Base-by-base conservation (phyloP, 2,329 filamentous ascomycete species). In the Penicillium rolfsii region DNA sequence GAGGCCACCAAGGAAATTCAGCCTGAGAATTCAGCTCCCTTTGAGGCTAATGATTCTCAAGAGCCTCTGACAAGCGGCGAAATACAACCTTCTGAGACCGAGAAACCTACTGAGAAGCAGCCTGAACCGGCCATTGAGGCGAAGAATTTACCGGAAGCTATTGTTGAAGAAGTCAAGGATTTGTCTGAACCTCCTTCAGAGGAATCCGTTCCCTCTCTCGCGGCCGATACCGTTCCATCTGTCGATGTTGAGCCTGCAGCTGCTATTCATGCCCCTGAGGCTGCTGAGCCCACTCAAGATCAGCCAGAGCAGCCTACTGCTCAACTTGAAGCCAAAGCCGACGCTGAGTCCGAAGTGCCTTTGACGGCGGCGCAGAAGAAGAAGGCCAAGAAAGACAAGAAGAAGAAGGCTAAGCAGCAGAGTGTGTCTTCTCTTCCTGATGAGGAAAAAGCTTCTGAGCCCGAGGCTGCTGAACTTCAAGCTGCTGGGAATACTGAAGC, bases 381-480 rank as follows among this genome's bases (percentile, higher is more conserved):
- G 59, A 79, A 76, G 61, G 70, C 69, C 16, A 79, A 79, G 69
- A 81, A 80, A 61, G 70, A 67, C 38, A 67, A 68, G 52, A 68
- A 69, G 40, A 67, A 66, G 61, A 69, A 68, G 61, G 56, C 57
- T 26, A 67, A 66, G 49, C 60, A 63, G 41, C 50, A 69, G 41
- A 63, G 59, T 54, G 38, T 63, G 33, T 56, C 59, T 50, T 64
- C 61, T 12, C 19, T 62, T 36, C 30, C 48, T 22, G 62, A 67
- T 3, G 59, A 64, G 5, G 57, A 69, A 5, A 59, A 59, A 14
- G 52, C 59, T 16, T 19, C 46, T 19, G 62, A 65, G 30, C 5
- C 57, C 7, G 58, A 53, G 45, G n/a, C 52, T 56, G n/a, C 28
- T 28, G 58, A 59, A 7, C 3, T 50, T 56, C 55, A 55, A 24